Evolutionary conservation across 345 rosid genomes (phyloP).

Genomic region (Raphanus raphanistrum): DNA sequence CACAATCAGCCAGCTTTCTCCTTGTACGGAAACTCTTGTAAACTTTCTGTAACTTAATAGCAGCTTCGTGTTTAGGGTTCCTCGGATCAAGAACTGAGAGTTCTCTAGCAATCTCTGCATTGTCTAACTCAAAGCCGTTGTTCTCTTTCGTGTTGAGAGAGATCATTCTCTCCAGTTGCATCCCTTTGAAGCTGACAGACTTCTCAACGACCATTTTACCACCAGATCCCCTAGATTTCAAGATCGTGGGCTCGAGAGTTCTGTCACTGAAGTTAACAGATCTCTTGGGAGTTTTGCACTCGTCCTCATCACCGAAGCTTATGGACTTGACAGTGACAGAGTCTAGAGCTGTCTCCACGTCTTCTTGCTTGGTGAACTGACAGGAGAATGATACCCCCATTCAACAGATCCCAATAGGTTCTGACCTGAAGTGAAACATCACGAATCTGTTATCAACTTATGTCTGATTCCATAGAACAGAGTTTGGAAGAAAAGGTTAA

Average conservation of each 20-base stretch:
- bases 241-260: conserved; percentile 58
- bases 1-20: conserved; percentile 95
- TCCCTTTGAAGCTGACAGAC: conserved; percentile 73
- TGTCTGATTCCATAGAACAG: conserved; percentile 12
- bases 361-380: conserved; percentile 57
- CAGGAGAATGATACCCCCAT: conserved; percentile 74
- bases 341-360: conserved; percentile 62
- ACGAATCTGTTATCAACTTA: conserved; percentile 29
- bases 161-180: conserved; percentile 54
- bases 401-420: conserved; percentile 32
- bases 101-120: conserved; percentile 23
- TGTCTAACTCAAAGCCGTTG: conserved; percentile 24
- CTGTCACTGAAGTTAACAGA: conserved; percentile 62
- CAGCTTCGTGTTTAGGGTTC: conserved; percentile 78
- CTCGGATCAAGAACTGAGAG: conserved; percentile 46
- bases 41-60: conserved; percentile 82
- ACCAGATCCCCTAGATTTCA: conserved; percentile 71
- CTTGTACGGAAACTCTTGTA: conserved; percentile 94
- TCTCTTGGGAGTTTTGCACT: conserved; percentile 56
- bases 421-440: conserved; percentile 29
- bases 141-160: conserved; percentile 34
- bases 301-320: conserved; percentile 64
- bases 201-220: conserved; percentile 75
- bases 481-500: neutral
- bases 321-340: conserved; percentile 74